Evolutionary conservation across 1,284 basidiomycete species (phyloP), one percentile per base, ranked within the genome.

Genomic region (Microbotryum lychnidis-dioicae): DNA sequence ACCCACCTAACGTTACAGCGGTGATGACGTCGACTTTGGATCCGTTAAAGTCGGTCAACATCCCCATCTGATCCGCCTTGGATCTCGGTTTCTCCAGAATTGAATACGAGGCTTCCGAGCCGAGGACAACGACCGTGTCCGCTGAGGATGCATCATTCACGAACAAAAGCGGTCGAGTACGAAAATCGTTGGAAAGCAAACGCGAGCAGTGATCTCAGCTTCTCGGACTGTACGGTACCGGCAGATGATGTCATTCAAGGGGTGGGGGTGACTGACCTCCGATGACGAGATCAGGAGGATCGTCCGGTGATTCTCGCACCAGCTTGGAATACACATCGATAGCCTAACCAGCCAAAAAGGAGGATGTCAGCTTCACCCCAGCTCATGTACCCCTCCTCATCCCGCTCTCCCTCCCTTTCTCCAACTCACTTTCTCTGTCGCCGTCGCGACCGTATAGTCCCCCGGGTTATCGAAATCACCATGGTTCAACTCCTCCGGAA

Each of bases 361-460:
- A 21, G 16, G 10, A n/a, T 16, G 3, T 33, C 42, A 10, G 37
- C 20, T 21, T 55, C 44, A 23, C 18, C 10, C 5, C 29, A 45
- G 16, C 29, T 27, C 37, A n/a, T 16, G 31, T 46, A 25, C 14
- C 7, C 44, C 33, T 14, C 20, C 8, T n/a, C 16, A 27, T 47
- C 25, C 21, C 52, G 18, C 64, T 65, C 66, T 37, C 73, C 67
- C 6, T 74, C 60, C 20, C 69, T 56, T 54, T 54, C 52, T 74
- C 74, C 9, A 74, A 73, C 62, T 71, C 70, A 79, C 81, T 79
- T 97, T 97, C 68, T 93, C 87, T 2, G 84, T 85, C 2, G 91
- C 91, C 0, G 92, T 97, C 9, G 92, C 85, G 6, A 96, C 89
- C 0, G 93, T 90, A 74, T 98, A 97, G 73, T 96, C 91, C 62